Evolutionary conservation across 2,329 filamentous ascomycete genomes (phyloP), one percentile per base, ranked within the genome.

Genomic region (Keithomyces neogunnii): DNA sequence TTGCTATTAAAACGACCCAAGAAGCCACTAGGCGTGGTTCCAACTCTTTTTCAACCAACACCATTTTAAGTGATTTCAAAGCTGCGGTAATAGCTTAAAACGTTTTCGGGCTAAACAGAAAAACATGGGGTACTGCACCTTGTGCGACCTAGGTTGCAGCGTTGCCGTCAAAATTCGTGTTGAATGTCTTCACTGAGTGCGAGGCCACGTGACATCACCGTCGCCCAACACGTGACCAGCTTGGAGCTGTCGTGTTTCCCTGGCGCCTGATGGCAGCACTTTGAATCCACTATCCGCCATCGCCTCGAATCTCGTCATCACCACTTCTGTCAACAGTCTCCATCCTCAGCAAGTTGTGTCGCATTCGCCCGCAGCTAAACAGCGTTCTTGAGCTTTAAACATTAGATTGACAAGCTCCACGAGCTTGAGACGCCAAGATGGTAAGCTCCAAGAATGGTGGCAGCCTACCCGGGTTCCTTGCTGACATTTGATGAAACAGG

Each of bases 401-500:
- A 19, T 4, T 52, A 5, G 51, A 42, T 26, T 10, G 45, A 53
- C 33, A 53, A 58, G 60, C 64, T 63, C 58, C 31, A 47, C 39
- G 61, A 65, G 63, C 63, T 65, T 60, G 48, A 57, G 53, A 55
- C 53, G 62, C 53, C 62, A 68, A 59, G 46, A 70, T 70, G 68
- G 68, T 70, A 51, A 59, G 65, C 57, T 61, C 44, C 19, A 26
- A 45, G 39, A 4, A 31, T 26, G 28, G 33, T 45, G 39, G 38
- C 13, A 40, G 19, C 44, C 33, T 19, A 19, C 35, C 47, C 39
- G 29, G 36, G 48, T 39, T 29, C 13, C 38, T 49, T 30, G 49
- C 45, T 42, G 40, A 42, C 51, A 35, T 31, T 39, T 47, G 30
- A 45, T 40, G 35, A 30, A 53, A 50, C 59, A 90, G 87, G 87